phyloP scores from a whole-genome alignment of 257 asterid species.

The Rehmannia glutinosa region DNA sequence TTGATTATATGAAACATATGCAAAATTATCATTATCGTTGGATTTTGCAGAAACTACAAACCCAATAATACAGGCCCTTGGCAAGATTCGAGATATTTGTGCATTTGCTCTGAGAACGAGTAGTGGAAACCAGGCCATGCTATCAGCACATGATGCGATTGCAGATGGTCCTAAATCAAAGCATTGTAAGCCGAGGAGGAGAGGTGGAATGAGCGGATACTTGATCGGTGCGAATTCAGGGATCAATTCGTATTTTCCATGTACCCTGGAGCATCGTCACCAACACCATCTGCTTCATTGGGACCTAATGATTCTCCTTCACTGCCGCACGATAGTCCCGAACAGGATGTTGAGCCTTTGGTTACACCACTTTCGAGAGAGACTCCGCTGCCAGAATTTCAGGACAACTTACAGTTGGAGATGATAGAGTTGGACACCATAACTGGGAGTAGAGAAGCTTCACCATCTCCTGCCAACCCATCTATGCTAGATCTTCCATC shows the following conservation, averaged over 20 bases:
- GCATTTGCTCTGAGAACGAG: slow-evolving; percentile 35
- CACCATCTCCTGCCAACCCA: slow-evolving; percentile 40
- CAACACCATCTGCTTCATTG: slow-evolving; percentile 43
- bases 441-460: slow-evolving; percentile 58
- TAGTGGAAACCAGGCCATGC: slow-evolving; percentile 29
- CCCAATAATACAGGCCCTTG: slow-evolving; percentile 44
- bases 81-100: slow-evolving; percentile 52
- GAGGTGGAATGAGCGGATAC: slow-evolving; percentile 43
- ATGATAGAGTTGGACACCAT: slow-evolving; percentile 61
- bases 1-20: not conserved
- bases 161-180: slow-evolving; percentile 45
- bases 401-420: slow-evolving; percentile 50
- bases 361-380: slow-evolving; percentile 33
- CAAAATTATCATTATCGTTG: not conserved
- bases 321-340: slow-evolving; percentile 32
- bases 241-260: slow-evolving; percentile 29
- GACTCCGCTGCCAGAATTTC: slow-evolving; percentile 41
- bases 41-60: slow-evolving; percentile 34
- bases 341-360: slow-evolving; percentile 38
- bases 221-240: slow-evolving; percentile 21
- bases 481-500: slow-evolving; percentile 37
- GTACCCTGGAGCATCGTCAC: slow-evolving; percentile 33
- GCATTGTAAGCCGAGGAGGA: slow-evolving; percentile 54
- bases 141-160: slow-evolving; percentile 22
- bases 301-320: slow-evolving; percentile 35